phyloP scores from a whole-genome alignment of 2,329 filamentous ascomycete species.

The Colletotrichum liriopes region DNA sequence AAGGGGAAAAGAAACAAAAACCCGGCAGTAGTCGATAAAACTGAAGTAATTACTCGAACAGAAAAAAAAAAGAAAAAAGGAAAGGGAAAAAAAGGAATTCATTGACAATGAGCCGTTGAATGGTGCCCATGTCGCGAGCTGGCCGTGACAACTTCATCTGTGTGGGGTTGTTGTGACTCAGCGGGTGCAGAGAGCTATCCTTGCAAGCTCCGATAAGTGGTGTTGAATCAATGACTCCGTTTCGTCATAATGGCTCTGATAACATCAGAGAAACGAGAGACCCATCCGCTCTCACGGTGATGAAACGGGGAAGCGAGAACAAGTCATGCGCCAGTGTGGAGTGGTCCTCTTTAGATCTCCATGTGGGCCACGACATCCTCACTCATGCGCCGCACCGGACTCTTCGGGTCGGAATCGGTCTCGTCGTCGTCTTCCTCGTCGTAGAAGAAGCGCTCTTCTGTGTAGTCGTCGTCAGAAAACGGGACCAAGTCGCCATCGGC shows the following conservation, averaged over 20 bases:
- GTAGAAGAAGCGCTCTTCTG: slow-evolving; percentile 63
- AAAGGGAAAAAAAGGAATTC: not conserved
- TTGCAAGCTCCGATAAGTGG: slow-evolving; percentile 29
- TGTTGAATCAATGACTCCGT: slow-evolving; percentile 39
- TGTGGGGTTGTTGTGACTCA: slow-evolving; percentile 14
- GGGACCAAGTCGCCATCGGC: slow-evolving; percentile 71
- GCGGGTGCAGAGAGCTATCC: slow-evolving; percentile 28
- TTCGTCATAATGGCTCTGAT: slow-evolving; percentile 35
- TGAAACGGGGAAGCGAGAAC: slow-evolving; percentile 36
- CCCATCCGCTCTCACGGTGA: slow-evolving; percentile 20
- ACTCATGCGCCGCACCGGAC: slow-evolving; percentile 69
- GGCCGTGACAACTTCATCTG: slow-evolving; percentile 7
- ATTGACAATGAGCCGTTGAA: slow-evolving; percentile 25
- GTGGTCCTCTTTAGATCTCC: slow-evolving; percentile 66
- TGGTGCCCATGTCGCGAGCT: slow-evolving; percentile 14
- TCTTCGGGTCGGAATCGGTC: slow-evolving; percentile 55
- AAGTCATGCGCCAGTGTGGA: slow-evolving; percentile 36
- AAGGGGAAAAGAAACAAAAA: not conserved
- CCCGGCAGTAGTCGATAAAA: slow-evolving; percentile 1
- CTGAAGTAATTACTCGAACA: slow-evolving; percentile 1
- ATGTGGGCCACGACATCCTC: slow-evolving; percentile 75
- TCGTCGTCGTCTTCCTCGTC: slow-evolving; percentile 62
- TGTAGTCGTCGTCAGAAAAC: slow-evolving; percentile 66
- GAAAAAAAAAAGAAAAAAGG: not conserved
- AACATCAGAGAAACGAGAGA: slow-evolving; percentile 28